A percentile compares a stretch with the other conserved stretches of the same genome.
phyloP scores from a whole-genome alignment of 768 basidiomycete species.

The Naganishia onofrii region DNA sequence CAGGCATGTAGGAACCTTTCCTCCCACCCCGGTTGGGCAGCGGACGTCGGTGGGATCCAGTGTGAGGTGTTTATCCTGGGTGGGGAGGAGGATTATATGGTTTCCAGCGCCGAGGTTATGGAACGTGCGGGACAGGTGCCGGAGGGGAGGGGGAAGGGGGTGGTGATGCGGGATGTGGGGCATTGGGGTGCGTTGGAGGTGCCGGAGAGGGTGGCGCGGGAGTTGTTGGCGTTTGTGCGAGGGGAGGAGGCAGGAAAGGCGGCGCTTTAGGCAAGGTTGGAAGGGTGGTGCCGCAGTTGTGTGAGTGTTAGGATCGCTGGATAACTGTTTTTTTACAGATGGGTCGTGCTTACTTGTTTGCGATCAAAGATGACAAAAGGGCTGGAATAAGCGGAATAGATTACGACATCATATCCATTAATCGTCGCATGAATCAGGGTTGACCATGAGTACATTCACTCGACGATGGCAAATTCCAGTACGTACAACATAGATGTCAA shows the following conservation, averaged over 20 bases:
- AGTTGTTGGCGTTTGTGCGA: constrained; percentile 16
- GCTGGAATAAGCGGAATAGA: no score
- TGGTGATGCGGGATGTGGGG: constrained; percentile 14
- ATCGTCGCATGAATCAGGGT: no score
- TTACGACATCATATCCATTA: no score
- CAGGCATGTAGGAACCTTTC: constrained; percentile 22
- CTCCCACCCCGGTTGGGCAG: constrained; percentile 15
- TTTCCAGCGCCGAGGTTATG: background rate
- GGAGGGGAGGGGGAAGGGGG: constrained; percentile 3
- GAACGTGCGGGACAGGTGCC: constrained; percentile 5
- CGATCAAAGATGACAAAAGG: no score
- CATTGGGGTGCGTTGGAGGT: constrained; percentile 30
- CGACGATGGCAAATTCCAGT: no score
- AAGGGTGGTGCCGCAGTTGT: no score
- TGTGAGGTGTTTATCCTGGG: constrained; percentile 20
- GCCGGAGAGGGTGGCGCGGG: constrained; percentile 22
- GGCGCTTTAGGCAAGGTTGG: no score
- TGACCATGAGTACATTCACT: no score
- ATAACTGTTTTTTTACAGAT: no score
- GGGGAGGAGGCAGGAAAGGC: background rate
- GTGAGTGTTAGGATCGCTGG: no score
- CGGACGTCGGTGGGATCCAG: background rate
- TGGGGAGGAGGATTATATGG: constrained; percentile 30
- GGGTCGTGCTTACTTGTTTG: no score
- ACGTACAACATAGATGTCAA: no score